Evolutionary conservation across 2,329 filamentous ascomycete species (phyloP).

Genomic region (Penicillium aurantiogriseum): DNA sequence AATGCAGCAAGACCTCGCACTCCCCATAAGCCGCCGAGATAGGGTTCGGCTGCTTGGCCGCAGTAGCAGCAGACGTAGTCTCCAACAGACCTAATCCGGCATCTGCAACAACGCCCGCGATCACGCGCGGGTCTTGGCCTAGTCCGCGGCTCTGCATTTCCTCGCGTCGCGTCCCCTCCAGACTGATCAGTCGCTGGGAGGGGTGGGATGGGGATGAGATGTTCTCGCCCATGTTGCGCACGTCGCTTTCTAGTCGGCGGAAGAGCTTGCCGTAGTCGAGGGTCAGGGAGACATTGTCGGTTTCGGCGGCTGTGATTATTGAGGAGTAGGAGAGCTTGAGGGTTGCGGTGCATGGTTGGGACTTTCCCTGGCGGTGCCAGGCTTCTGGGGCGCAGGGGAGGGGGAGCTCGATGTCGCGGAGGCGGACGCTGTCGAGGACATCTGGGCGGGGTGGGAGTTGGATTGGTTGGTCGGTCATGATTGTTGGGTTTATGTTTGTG

Average conservation of each 20-base stretch:
- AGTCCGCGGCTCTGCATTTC: slow-evolving; percentile 30
- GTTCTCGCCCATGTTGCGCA: slow-evolving; percentile 31
- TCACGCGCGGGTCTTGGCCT: slow-evolving; percentile 38
- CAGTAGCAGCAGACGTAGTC: slow-evolving; percentile 37
- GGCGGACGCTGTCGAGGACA: slow-evolving; percentile 40
- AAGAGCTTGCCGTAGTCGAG: slow-evolving; percentile 51
- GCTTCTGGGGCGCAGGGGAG: slow-evolving; percentile 46
- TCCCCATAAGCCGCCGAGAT: slow-evolving; percentile 34
- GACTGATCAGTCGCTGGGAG: slow-evolving; percentile 26
- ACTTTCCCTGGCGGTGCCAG: slow-evolving; percentile 47
- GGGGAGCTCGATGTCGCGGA: slow-evolving; percentile 46
- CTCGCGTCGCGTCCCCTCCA: slow-evolving; percentile 29
- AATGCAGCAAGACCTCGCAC: slow-evolving; percentile 40
- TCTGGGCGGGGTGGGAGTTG: slow-evolving; percentile 33
- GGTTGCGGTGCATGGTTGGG: slow-evolving; percentile 46
- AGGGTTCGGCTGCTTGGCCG: slow-evolving; percentile 15
- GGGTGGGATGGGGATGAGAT: slow-evolving; percentile 17
- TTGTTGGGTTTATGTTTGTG: background rate
- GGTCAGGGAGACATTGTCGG: slow-evolving; percentile 47
- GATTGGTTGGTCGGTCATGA: slow-evolving; percentile 28
- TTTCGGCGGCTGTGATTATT: slow-evolving; percentile 40
- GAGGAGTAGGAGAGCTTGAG: slow-evolving; percentile 45
- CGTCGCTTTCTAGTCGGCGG: slow-evolving; percentile 39
- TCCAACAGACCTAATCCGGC: slow-evolving; percentile 37
- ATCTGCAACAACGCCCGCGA: slow-evolving; percentile 36